phyloP scores from a whole-genome alignment of 1,284 basidiomycete genomes.

The Rugosomyces carneus region DNA sequence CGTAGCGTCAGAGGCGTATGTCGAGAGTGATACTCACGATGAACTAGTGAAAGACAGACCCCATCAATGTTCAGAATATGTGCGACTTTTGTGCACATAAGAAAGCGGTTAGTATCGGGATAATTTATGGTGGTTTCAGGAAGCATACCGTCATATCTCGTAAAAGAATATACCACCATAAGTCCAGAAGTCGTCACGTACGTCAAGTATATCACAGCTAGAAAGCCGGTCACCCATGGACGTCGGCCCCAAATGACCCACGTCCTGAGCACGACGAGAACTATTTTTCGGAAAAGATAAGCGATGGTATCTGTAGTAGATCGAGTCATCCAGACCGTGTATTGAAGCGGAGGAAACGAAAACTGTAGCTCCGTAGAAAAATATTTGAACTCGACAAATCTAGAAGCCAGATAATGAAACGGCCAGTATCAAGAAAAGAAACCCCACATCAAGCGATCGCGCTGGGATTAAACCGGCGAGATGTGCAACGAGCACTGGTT shows the following conservation, averaged over 20 bases:
- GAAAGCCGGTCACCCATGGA: background rate
- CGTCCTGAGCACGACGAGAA: background rate
- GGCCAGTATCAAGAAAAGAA: background rate
- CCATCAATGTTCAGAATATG: background rate
- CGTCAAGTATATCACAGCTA: background rate
- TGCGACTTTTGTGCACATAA: background rate
- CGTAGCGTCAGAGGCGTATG: background rate
- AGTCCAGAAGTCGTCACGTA: background rate
- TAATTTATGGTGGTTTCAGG: background rate
- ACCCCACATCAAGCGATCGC: background rate
- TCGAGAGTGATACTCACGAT: background rate
- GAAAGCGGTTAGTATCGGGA: background rate
- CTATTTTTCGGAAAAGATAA: background rate
- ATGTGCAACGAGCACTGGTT: slow-evolving; percentile 9
- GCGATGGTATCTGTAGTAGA: background rate
- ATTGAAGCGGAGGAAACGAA: slow-evolving; percentile 1
- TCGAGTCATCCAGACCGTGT: background rate
- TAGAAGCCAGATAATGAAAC: background rate
- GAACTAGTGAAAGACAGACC: background rate
- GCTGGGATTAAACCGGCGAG: slow-evolving; percentile 9
- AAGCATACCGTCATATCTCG: background rate
- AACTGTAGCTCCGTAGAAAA: background rate
- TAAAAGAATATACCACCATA: background rate
- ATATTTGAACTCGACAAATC: background rate
- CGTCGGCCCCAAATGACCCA: slow-evolving; percentile 3